A percentile compares a stretch with the other conserved stretches of the same genome.
Evolutionary conservation across 2,329 filamentous ascomycete species (phyloP).

Genomic region (Calycina herbarum): DNA sequence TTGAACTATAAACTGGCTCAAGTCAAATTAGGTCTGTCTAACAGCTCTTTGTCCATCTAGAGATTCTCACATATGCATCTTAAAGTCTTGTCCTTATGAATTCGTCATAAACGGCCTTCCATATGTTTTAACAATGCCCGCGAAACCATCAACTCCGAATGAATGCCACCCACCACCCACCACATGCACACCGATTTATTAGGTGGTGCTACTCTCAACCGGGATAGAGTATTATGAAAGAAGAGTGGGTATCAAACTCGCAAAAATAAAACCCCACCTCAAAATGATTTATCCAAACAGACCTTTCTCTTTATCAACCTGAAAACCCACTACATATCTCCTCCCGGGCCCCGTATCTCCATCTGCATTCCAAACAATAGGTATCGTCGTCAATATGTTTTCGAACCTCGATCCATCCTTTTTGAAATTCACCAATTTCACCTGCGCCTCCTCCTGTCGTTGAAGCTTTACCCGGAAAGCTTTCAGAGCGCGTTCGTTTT

Average conservation of each 20-base stretch:
- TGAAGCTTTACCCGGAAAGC: not conserved
- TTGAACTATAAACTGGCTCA: too few species aligned
- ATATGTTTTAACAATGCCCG: too few species aligned
- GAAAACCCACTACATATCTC: conserved; percentile 13
- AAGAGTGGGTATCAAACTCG: conserved; percentile 2
- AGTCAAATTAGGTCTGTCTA: too few species aligned
- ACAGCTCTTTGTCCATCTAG: too few species aligned
- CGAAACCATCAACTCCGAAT: too few species aligned
- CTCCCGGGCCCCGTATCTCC: not conserved
- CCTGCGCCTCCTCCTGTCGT: not conserved
- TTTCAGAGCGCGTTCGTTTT: conserved; percentile 76
- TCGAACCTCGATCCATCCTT: not conserved
- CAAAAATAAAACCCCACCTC: not conserved
- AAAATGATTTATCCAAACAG: not conserved
- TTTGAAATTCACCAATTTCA: not conserved
- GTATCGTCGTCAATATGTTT: conserved; percentile 7
- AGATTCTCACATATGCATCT: too few species aligned
- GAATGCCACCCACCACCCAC: too few species aligned
- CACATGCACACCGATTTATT: too few species aligned
- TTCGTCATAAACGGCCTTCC: too few species aligned
- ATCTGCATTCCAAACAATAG: conserved; percentile 7
- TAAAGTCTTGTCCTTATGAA: too few species aligned
- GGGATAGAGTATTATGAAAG: too few species aligned
- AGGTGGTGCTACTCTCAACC: too few species aligned
- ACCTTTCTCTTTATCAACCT: conserved; percentile 6